Percentiles rank a stretch among this genome's conserved stretches.
Evolutionary conservation across 2,329 filamentous ascomycete species (phyloP).

Genomic region (Coleophoma eucalyptorum): DNA sequence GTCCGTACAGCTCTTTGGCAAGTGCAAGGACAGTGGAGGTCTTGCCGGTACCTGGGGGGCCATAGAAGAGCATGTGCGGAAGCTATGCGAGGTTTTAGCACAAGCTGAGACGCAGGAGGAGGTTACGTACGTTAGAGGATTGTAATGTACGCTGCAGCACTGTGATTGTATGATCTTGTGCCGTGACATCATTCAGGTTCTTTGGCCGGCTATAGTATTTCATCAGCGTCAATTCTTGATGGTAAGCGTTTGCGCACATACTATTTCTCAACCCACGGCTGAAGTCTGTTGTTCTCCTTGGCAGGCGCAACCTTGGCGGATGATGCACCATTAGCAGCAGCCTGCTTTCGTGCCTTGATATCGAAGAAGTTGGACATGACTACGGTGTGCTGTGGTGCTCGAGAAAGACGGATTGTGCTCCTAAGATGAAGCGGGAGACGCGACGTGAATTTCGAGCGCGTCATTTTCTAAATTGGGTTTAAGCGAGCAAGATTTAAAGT

Average conservation of each 20-base stretch:
- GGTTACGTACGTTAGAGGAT: constrained; percentile 71
- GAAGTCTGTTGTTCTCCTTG: constrained; percentile 62
- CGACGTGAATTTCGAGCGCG: background rate
- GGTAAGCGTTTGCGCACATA: constrained; percentile 37
- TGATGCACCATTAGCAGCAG: constrained; percentile 53
- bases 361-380: constrained; percentile 94
- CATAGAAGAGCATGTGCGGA: constrained; percentile 99
- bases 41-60: constrained; percentile 95
- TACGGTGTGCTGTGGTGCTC: background rate
- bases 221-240: constrained; percentile 23
- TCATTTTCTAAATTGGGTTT: background rate
- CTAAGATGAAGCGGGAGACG: background rate
- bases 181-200: constrained; percentile 88
- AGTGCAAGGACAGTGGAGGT: constrained; percentile 96
- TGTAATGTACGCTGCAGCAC: constrained; percentile 90
- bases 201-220: constrained; percentile 73
- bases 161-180: constrained; percentile 94
- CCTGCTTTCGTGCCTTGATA: constrained; percentile 83
- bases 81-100: constrained; percentile 48
- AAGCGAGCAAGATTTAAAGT: background rate
- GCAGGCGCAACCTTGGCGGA: constrained; percentile 63
- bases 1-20: constrained; percentile 95
- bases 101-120: background rate
- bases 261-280: constrained; percentile 99
- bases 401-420: background rate